Evolutionary conservation across 345 rosid genomes (phyloP), one percentile per base, ranked within the genome.

Genomic region (Cochlearia excelsa): DNA sequence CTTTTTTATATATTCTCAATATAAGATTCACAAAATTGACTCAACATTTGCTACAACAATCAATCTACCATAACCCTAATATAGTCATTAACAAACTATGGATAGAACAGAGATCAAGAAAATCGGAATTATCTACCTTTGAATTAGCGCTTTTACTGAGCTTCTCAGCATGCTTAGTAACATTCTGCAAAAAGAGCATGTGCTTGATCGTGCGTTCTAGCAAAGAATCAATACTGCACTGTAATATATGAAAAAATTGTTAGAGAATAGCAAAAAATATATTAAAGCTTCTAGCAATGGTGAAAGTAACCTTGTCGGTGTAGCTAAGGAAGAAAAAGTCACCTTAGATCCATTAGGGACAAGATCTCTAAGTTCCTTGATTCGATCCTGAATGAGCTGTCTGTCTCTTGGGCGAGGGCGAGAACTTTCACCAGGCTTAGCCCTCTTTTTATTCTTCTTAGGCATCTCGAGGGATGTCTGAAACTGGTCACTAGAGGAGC

Each of bases 221-320:
- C 79, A 93, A 77, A 64, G 97, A 83, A 80, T 93, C 99, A 54
- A 93, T 93, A 64, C 99, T 93, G 81, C 97, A 88, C 99, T 93
- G 91, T 46, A 69, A 50, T 69, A 66, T 9, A 50, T 43, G 53
- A 47, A 59, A 68, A 69, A 69, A 56, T 50, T 79, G 85, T 70
- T 46, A 71, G 67, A 8, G 1, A 30, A 11, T 6, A 23, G 30
- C 51, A 64, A 29, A 49, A 16, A 30, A 57, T 6, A 51, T 31
- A 30, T 41, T 42, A 43, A 4, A 43, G n/a, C 50, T 61, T 46
- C 35, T 37, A 47, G 61, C 40, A 46, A 53, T 30, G 51, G 16
- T 31, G 57, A 30, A 31, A 7, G 54, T 10, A 68, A 39, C 16
- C 56, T 62, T 55, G 58, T 33, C 34, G 34, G 16, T 49, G 58